Conservation (phyloP, 2,329 filamentous ascomycete species). For the Calonectria pseudoreteaudii region DNA sequence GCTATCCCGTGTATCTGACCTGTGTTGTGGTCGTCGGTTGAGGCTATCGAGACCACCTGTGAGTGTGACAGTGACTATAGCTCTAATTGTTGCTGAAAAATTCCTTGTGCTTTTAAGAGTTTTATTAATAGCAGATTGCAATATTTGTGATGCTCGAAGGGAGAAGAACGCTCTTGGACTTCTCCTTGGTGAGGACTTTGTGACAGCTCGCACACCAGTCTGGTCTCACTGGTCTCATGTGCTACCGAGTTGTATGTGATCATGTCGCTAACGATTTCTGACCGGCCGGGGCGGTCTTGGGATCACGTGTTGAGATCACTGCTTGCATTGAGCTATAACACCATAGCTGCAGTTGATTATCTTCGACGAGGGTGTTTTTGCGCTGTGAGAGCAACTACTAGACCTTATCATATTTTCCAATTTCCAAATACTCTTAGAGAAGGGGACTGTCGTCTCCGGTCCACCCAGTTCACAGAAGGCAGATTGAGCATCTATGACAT, state of each 20-base stretch:
- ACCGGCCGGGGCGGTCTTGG: background rate
- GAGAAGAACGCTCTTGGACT: too few species aligned
- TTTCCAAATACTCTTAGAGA: background rate
- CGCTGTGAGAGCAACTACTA: constrained; percentile 7
- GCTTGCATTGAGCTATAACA: constrained; percentile 5
- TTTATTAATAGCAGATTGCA: too few species aligned
- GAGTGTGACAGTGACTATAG: too few species aligned
- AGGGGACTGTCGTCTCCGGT: too few species aligned
- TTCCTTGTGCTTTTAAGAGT: too few species aligned
- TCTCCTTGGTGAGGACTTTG: background rate
- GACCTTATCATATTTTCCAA: constrained; percentile 24
- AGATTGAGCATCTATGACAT: too few species aligned
- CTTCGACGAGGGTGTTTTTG: background rate
- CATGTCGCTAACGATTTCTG: constrained; percentile 23
- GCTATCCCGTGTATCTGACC: too few species aligned
- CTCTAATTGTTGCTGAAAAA: too few species aligned
- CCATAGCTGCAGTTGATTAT: constrained; percentile 16
- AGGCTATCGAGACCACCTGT: too few species aligned
- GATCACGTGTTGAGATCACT: background rate
- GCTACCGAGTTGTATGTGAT: constrained; percentile 18
- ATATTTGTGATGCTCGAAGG: too few species aligned
- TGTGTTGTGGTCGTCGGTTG: too few species aligned
- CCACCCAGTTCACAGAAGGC: too few species aligned
- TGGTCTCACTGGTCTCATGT: constrained; percentile 12
- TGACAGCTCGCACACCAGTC: background rate